Base-by-base conservation (phyloP, 1,284 basidiomycete species). In the Apiotrichum akiyoshidainum region DNA sequence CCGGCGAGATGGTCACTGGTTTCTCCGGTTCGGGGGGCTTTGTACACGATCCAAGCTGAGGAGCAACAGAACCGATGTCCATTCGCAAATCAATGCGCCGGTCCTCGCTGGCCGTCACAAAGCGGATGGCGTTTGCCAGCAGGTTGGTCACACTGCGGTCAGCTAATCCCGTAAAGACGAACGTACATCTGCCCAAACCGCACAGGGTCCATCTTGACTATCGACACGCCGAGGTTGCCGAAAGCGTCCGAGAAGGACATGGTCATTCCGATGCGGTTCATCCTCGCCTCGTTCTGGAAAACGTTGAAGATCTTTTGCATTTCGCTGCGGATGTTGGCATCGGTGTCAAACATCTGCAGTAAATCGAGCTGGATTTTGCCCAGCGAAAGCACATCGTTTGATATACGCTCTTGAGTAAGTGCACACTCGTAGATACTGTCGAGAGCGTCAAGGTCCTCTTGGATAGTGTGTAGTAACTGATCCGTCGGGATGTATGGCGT, bases 301-400 rank as follows among this genome's bases (percentile, higher is more conserved):
- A 78, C 74, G 0, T 71, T 69, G 16, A 78, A 50, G 19, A 77
- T 65, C 48, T 73, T 75, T 40, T 73, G 65, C 2, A 72, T 70
- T 50, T 78, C 76, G 16, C 65, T 57, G 14, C 57, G 52, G 17
- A 79, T 61, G 37, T 77, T 68, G 31, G 71, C 75, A 47, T 78
- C 77, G 57, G 76, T 72, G 46, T 73, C 69, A 49, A 68, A 71
- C 58, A 75, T 70, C 58, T 72, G 65, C 12, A 75, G 64, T 64
- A 69, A 70, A 58, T 75, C 72, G 14, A 80, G 71, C 59, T 80
- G 79, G 46, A 81, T 75, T 37, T 78, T 66, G 11, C 78, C 79
- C 14, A 81, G 63, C 10, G 78, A 78, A 17, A 80, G 68, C 9
- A 80, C 76, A 57, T 81, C 80, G 55, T 80, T 79, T 40, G 74